Evolutionary conservation across 2,329 filamentous ascomycete species (phyloP).

Genomic region (Verticillium klebahnii): DNA sequence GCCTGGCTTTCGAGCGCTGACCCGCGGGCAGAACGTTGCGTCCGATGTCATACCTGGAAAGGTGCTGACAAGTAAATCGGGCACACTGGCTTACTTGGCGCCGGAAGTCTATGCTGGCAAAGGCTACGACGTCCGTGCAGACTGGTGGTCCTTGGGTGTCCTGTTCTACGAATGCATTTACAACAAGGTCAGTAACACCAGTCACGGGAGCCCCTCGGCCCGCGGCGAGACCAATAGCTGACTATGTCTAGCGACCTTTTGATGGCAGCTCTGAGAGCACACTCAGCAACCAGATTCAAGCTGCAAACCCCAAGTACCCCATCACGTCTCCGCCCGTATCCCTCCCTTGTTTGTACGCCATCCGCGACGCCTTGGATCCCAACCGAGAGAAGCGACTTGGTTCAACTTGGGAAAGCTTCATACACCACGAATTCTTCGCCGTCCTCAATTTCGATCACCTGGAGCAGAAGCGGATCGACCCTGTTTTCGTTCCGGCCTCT

Average conservation of each 20-base stretch:
- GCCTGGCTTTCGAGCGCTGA: conserved; percentile 22
- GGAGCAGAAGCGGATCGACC: conserved; percentile 82
- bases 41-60: conserved; percentile 85
- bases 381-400: conserved; percentile 80
- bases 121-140: conserved; percentile 84
- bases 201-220: neutral
- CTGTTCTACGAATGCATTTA: conserved; percentile 99
- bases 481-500: conserved; percentile 87
- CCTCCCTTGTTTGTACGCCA: conserved; percentile 82
- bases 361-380: conserved; percentile 75
- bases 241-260: conserved; percentile 68
- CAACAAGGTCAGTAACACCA: conserved; percentile 69
- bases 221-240: neutral
- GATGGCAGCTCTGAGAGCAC: conserved; percentile 82
- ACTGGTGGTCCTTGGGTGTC: conserved; percentile 98
- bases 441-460: conserved; percentile 78
- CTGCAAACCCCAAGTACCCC: conserved; percentile 80
- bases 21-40: conserved; percentile 77
- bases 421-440: conserved; percentile 83
- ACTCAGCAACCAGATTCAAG: conserved; percentile 75
- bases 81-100: conserved; percentile 90
- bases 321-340: conserved; percentile 88
- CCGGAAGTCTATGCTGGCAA: conserved; percentile 91
- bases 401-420: conserved; percentile 81
- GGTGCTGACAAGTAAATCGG: conserved; percentile 88